These are phyloP conservation scores for Eremothecium cymbalariae DNA, from an alignment of 1,139 yeast species.

Conservation along the genomic window DNA sequence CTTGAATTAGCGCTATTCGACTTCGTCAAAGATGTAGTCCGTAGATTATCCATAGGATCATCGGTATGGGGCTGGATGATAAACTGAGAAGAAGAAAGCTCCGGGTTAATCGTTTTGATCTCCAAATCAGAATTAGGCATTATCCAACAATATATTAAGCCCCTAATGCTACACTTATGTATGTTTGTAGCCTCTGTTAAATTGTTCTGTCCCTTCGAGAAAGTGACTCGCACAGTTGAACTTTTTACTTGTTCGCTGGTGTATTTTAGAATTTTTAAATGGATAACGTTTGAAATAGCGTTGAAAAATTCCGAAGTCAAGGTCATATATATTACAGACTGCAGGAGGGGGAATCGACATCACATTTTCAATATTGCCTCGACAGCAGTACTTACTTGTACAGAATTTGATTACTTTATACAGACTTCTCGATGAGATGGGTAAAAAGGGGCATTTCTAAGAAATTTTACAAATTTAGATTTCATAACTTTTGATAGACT, in stretches of 20 bases:
- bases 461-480: too few species aligned
- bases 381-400: too few species aligned
- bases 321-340: conserved; percentile 1
- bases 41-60: background rate
- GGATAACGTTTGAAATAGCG: background rate
- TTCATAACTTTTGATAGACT: too few species aligned
- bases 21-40: background rate
- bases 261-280: background rate
- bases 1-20: conserved; percentile 6
- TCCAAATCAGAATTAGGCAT: conserved; percentile 28
- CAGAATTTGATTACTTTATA: too few species aligned
- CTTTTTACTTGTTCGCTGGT: too few species aligned
- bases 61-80: conserved; percentile 16
- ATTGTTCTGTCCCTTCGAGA: background rate
- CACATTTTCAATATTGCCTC: too few species aligned
- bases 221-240: background rate
- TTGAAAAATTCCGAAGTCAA: background rate
- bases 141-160: background rate
- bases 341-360: too few species aligned
- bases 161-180: background rate
- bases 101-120: conserved; percentile 30
- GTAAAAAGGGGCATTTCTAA: too few species aligned
- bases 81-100: conserved; percentile 28
- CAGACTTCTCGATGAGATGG: too few species aligned
- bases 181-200: background rate